Evolutionary conservation across 2,329 filamentous ascomycete species (phyloP), one percentile per base, ranked within the genome.

Genomic region (Fusarium succisae): DNA sequence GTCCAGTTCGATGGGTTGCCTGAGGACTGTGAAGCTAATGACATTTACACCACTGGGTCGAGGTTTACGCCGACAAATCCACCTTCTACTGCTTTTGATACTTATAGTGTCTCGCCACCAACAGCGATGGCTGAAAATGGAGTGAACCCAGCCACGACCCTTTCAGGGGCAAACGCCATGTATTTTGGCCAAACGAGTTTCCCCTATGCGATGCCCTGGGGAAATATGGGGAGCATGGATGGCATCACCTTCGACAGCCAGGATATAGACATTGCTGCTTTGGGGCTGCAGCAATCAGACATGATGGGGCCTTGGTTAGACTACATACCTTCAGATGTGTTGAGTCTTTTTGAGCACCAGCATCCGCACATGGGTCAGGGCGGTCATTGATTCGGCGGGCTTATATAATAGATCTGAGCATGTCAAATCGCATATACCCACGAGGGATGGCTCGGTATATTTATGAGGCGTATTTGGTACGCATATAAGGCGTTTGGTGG

Each of bases 171-270:
- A 12, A 70, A 70, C 63, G 53, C 51, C 62, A 75, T 79, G 53
- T 82, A 81, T 51, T 82, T 78, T 64, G 71, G 72, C 11, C 79
- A 78, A 15, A 70, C 66, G 15, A 62, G 53, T 35, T 75, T 81
- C 39, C 65, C 80, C 7, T 81, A 79, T 43, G 76, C 76, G 20
- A 75, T 80, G 54, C 66, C 76, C 3, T 83, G 82, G 82, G 77
- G 69, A n/a, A 73, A 77, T 10, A 76, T 79, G 70, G 80, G 81
- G 13, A 83, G 79, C 61, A 82, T 84, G 69, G 84, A 87, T 53
- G 83, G 84, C 72, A 92, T 95, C 82, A 91, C 93, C 70, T 93
- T 95, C 73, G 91, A 94, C 79, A 92, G 90, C 68, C 92, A 94
- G 72, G 92, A 95, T 73, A 90, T 96, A 39, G 92, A 95, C 72